Conservation (phyloP, 75 land plant genomes). For the Larix kaempferi region DNA sequence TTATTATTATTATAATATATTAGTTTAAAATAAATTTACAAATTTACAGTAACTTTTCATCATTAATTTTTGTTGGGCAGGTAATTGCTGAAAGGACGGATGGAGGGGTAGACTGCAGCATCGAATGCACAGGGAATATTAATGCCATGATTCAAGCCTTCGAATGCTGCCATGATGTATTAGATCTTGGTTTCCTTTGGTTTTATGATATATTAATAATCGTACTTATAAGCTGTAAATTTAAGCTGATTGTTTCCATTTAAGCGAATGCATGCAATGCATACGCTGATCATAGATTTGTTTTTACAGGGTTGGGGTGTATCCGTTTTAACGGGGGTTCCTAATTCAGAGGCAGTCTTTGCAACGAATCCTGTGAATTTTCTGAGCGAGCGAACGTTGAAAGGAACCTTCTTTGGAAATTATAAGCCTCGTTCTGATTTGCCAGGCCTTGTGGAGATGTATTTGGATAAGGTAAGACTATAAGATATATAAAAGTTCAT, state of each 20-base stretch:
- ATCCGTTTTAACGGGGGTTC: conserved; percentile 18
- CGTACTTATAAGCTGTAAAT: not conserved
- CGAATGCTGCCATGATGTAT: conserved; percentile 51
- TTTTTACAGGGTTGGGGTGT: conserved; percentile 29
- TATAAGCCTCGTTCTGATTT: conserved; percentile 34
- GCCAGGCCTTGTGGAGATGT: conserved; percentile 42
- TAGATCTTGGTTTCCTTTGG: not conserved
- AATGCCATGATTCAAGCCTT: conserved; percentile 44
- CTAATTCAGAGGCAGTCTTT: conserved; percentile 19
- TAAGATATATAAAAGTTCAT: too few relatives aligned
- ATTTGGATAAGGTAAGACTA: conserved; percentile 37
- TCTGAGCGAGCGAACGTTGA: conserved; percentile 29
- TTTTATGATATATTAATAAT: too few relatives aligned
- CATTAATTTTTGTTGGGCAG: conserved; percentile 15
- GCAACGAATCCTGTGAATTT: conserved; percentile 20
- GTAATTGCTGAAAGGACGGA: conserved; percentile 42
- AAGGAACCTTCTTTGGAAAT: conserved; percentile 47
- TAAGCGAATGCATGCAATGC: too few relatives aligned
- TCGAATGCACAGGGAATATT: conserved; percentile 54
- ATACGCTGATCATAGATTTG: too few relatives aligned
- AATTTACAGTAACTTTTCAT: too few relatives aligned
- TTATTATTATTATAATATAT: too few relatives aligned
- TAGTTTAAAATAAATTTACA: too few relatives aligned
- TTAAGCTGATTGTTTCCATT: not conserved
- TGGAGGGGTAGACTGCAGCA: conserved; percentile 56